These are phyloP conservation scores for Cokeromyces recurvatus DNA, from an alignment of 371 early-diverging fungal genomes.

Conservation along the genomic window DNA sequence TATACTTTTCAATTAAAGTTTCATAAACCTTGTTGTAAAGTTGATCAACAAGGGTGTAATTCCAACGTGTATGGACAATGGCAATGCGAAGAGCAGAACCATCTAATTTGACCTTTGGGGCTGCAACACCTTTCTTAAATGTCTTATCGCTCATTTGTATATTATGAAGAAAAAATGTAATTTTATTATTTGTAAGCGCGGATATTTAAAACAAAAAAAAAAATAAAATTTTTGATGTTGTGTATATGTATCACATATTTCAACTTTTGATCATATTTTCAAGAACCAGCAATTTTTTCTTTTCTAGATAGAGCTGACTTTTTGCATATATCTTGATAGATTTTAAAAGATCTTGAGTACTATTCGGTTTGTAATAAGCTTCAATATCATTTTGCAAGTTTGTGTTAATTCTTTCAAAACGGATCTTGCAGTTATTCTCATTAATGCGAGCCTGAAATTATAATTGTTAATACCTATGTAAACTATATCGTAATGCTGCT, in stretches of 20 bases:
- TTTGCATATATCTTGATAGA: slow-evolving; percentile 31
- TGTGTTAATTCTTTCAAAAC: slow-evolving; percentile 32
- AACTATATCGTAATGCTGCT: too few species aligned
- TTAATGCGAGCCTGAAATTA: slow-evolving; percentile 25
- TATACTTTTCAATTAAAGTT: slow-evolving; percentile 59
- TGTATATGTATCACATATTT: not conserved
- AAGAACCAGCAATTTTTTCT: slow-evolving; percentile 28
- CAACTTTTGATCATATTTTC: slow-evolving; percentile 15
- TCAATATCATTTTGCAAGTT: slow-evolving; percentile 32
- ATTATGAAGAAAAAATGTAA: not conserved
- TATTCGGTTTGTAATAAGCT: slow-evolving; percentile 19
- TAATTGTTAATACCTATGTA: too few species aligned
- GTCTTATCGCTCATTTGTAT: slow-evolving; percentile 32
- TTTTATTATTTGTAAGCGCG: too few species aligned
- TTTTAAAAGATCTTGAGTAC: slow-evolving; percentile 20
- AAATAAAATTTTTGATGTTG: not conserved
- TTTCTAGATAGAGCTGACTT: slow-evolving; percentile 34
- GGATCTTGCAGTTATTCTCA: slow-evolving; percentile 12
- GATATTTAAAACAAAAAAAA: slow-evolving; percentile 9
- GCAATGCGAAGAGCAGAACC: slow-evolving; percentile 72
- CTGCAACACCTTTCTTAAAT: slow-evolving; percentile 72
- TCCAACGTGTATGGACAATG: slow-evolving; percentile 95
- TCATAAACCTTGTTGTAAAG: slow-evolving; percentile 72
- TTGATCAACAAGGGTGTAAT: slow-evolving; percentile 73
- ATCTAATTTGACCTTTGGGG: slow-evolving; percentile 50